Conservation (phyloP, 148 eudicot species). For the Beta vulgaris region DNA sequence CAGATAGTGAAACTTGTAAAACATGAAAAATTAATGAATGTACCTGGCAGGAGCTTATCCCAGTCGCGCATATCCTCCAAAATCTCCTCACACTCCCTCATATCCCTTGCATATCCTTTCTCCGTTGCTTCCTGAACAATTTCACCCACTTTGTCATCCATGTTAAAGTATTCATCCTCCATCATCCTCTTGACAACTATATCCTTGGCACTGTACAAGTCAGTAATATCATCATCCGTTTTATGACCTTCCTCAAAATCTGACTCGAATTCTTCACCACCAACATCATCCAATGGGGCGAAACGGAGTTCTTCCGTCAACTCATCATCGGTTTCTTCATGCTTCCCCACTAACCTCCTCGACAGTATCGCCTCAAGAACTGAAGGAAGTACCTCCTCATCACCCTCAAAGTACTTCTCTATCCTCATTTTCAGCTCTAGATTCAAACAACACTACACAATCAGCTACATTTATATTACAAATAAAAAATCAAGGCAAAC, state of each 20-base stretch:
- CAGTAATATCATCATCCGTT: conserved; percentile 68
- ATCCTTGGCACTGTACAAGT: conserved; percentile 54
- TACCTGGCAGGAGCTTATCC: conserved; percentile 95
- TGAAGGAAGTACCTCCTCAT: conserved; percentile 55
- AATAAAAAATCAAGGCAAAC: neutral
- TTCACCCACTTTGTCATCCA: conserved; percentile 76
- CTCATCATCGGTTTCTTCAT: conserved; percentile 78
- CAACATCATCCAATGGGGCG: conserved; percentile 46
- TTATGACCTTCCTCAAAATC: conserved; percentile 55
- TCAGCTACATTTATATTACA: neutral
- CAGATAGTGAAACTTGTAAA: neutral
- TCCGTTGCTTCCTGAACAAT: conserved; percentile 55
- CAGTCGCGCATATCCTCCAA: conserved; percentile 85
- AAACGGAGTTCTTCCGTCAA: conserved; percentile 46
- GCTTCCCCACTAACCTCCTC: conserved; percentile 60
- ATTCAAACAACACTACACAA: conserved; percentile 11
- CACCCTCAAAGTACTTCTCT: conserved; percentile 55
- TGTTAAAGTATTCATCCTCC: conserved; percentile 56
- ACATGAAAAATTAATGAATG: neutral
- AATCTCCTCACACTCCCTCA: conserved; percentile 66
- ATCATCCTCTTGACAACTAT: conserved; percentile 47
- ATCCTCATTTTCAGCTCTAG: conserved; percentile 63
- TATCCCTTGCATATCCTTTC: conserved; percentile 49
- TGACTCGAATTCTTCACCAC: conserved; percentile 49
- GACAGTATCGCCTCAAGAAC: conserved; percentile 54